A percentile compares a stretch with the other conserved stretches of the same genome.
Conservation (phyloP, 371 early-diverging fungal species). For the Quaeritorhiza haematococci region DNA sequence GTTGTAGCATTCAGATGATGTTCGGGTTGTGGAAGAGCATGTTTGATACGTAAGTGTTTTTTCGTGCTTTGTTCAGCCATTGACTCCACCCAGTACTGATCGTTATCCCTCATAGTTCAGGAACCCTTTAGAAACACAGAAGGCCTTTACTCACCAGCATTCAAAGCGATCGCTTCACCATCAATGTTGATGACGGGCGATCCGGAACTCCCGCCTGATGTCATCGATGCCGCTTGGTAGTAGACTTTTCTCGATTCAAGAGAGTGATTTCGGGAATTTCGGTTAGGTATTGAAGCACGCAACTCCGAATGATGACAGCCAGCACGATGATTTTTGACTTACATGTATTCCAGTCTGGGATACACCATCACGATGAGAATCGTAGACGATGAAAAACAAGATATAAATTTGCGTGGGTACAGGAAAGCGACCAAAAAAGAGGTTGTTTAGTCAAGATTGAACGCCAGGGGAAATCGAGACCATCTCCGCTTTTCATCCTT, state of each 20-base stretch:
- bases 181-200: slow-evolving; percentile 89
- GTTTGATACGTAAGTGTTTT: slow-evolving; percentile 24
- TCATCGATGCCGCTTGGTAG: slow-evolving; percentile 42
- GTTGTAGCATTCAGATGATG: too few relatives aligned
- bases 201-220: slow-evolving; percentile 53
- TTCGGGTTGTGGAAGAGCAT: background rate
- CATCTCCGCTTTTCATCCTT: background rate
- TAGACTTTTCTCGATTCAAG: too few relatives aligned
- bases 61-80: too few relatives aligned
- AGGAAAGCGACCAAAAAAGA: too few relatives aligned
- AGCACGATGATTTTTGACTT: background rate
- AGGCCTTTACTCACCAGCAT: too few relatives aligned
- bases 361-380: background rate
- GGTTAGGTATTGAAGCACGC: background rate
- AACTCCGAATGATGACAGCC: background rate
- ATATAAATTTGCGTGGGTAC: too few relatives aligned
- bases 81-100: too few relatives aligned
- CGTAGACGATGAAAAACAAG: background rate
- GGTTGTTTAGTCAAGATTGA: too few relatives aligned
- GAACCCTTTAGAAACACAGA: too few relatives aligned
- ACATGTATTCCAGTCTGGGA: slow-evolving; percentile 36
- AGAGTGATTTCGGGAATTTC: background rate
- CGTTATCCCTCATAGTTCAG: too few relatives aligned
- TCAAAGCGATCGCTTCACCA: slow-evolving; percentile 86
- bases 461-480: too few relatives aligned